Base-by-base conservation (phyloP, 2,329 filamentous ascomycete genomes). In the Eurotiales sp. region DNA sequence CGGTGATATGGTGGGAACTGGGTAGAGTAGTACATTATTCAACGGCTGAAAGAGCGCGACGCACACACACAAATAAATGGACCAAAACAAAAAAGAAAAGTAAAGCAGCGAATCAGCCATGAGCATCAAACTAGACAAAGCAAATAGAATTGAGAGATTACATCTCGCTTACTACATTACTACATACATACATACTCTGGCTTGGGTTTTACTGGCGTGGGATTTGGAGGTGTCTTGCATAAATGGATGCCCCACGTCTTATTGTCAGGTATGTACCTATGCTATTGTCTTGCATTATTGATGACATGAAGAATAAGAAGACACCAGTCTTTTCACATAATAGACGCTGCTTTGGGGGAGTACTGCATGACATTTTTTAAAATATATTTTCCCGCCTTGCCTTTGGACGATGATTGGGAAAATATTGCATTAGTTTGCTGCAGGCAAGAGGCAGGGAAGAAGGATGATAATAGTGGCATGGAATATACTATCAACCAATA, bases 61-160 rank as follows among this genome's bases (percentile, higher is more conserved):
- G 21, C 15, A 42, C 11, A 42, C n/a, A 8, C n/a, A n/a, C n/a
- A n/a, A n/a, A n/a, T n/a, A n/a, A n/a, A n/a, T n/a, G n/a, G n/a
- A n/a, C n/a, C n/a, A 30, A 22, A 36, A 27, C 56, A 30, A 25
- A 50, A 37, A 36, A 8, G 6, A 43, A 52, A 45, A 36, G 41
- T 39, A 48, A 62, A 61, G 64, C 63, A 60, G 57, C 67, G 62
- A 70, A 68, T 68, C 65, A 66, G 41, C 37, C 25, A 27, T 10
- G 25, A 27, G 10, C 5, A 5, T 6, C 10, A 27, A 27, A 27
- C 25, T n/a, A n/a, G 10, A 27, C 10, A 39, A 15, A 25, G 15
- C 12, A 41, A 23, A 41, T 14, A n/a, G 25, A 47, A 19, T 29
- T 7, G 29, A 14, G 17, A 27, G n/a, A n/a, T n/a, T n/a, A n/a